These are phyloP conservation scores for Crithidia acanthocephali DNA, from an alignment of 208 protist genomes.

Conservation along the genomic window DNA sequence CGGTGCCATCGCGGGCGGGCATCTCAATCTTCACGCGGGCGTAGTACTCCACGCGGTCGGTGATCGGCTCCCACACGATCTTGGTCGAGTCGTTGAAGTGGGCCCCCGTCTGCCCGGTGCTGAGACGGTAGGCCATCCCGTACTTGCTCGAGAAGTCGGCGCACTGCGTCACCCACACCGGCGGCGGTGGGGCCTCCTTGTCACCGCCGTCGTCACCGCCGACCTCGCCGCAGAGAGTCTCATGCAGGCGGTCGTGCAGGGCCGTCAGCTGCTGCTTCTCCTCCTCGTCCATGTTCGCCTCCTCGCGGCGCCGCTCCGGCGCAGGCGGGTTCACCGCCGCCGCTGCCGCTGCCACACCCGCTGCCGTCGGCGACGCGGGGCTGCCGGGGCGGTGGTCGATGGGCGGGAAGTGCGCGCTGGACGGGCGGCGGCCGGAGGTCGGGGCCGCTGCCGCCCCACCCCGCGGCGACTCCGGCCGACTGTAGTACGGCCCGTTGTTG, in stretches of 20 bases:
- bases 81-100: slow-evolving; percentile 98
- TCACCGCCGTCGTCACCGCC: slow-evolving; percentile 9
- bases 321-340: slow-evolving; percentile 1
- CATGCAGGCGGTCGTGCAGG: slow-evolving; percentile 70
- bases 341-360: background rate
- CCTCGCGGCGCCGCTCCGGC: slow-evolving; percentile 9
- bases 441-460: slow-evolving; percentile 20
- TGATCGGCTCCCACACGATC: slow-evolving; percentile 91
- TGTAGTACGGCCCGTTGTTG: slow-evolving; percentile 13
- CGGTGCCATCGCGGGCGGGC: slow-evolving; percentile 31
- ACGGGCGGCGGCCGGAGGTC: slow-evolving; percentile 19
- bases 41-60: slow-evolving; percentile 83
- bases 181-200: slow-evolving; percentile 35
- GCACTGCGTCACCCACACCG: slow-evolving; percentile 92
- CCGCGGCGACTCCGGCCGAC: slow-evolving; percentile 14
- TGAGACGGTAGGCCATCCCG: slow-evolving; percentile 97
- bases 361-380: slow-evolving; percentile 7
- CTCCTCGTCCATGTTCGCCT: slow-evolving; percentile 37
- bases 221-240: slow-evolving; percentile 51
- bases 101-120: slow-evolving; percentile 94
- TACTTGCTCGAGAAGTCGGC: slow-evolving; percentile 98
- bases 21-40: slow-evolving; percentile 66
- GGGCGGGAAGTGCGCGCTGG: slow-evolving; percentile 26
- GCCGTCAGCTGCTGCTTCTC: slow-evolving; percentile 59
- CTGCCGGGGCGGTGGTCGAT: slow-evolving; percentile 8